Base-by-base conservation (phyloP, 257 asterid species). In the Rhazya stricta region DNA sequence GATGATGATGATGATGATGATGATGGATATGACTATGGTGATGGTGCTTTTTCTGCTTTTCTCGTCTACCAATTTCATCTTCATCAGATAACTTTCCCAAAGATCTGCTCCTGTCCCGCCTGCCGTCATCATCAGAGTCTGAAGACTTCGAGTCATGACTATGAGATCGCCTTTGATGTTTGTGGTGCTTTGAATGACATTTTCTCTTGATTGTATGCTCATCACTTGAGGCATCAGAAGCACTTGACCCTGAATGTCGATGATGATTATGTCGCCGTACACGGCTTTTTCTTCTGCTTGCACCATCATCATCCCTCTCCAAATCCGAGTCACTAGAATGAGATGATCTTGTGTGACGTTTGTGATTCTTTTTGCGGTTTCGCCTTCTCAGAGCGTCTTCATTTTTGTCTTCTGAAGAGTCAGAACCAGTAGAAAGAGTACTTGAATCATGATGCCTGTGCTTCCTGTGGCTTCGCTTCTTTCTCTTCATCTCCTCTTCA, bases 391-490 rank as follows among this genome's bases (percentile, higher is more conserved):
- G 32, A 13, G 72, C 76, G 23, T 58, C 68, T 63, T 46, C 85
- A 25, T 30, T 74, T 57, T 86, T 88, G 16, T 82, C 77, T 37
- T 81, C 83, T 6, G 85, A 88, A 51, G 79, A 75, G 57, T 85
- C 87, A 3, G 87, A 81, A 67, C 76, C 77, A 76, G 88, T 74
- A n/a, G 83, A 86, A 80, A 75, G 89, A 7, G 89, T 80, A 73
- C 67, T 48, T 4, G 80, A 74, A 70, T 70, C 76, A 61, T 68
- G 86, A 71, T 80, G 88, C 78, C 75, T 75, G 58, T 63, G 85
- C 76, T 80, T 90, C 88, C 80, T 85, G 53, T 84, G 89, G 65
- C 78, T 69, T 46, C 77, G 90, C 83, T 78, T 87, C 85, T 83
- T 90, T 58, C 83, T 79, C 84, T 80, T 86, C 80, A 61, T 80